Base-by-base conservation (phyloP, 2,329 filamentous ascomycete species). In the Ophiostoma quercus region DNA sequence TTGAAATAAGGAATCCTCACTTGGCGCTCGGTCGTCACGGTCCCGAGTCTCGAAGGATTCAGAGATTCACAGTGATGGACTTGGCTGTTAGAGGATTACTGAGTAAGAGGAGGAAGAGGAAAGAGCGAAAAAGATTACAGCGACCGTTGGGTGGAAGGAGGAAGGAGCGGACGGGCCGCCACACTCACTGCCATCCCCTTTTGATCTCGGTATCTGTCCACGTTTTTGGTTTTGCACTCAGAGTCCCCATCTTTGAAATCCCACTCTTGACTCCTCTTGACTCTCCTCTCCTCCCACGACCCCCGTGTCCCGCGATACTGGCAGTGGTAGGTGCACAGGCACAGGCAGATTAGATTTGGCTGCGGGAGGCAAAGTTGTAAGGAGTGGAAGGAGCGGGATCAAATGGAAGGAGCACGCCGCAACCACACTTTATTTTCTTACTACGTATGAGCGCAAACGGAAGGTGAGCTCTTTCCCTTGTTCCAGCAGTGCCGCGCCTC, bases 221-320 rank as follows among this genome's bases (percentile, higher is more conserved):
- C 43, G 43, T 47, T 47, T 47, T 47, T n/a, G 19, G 43, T 16
- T 19, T 43, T 43, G 41, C 14, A 43, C 11, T 43, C 11, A 43
- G 5, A 16, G 19, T 6, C 51, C 51, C 51, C 51, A 57, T 57
- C 8, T 25, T 25, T 25, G n/a, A 1, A 9, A 11, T 41, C 47
- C 8, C 51, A 57, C 51, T 25, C 51, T 57, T 57, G 8, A 32
- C n/a, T n/a, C n/a, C 51, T 34, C 51, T 25, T 25, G 51, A 57
- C 22, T 34, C 32, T 34, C 32, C 3, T 6, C 34, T 34, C 34
- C 34, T 34, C 34, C 19, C 47, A 51, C 14, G 47, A 51, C 51
- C 51, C 54, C 57, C 57, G 25, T 62, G 14, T 62, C 57, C 57
- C 57, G 25, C 57, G 57, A 62, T 62, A 62, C 57, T 32, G 57